These are phyloP conservation scores for Geotrichum fermentans DNA, from an alignment of 1,139 yeast species.

Conservation along the genomic window DNA sequence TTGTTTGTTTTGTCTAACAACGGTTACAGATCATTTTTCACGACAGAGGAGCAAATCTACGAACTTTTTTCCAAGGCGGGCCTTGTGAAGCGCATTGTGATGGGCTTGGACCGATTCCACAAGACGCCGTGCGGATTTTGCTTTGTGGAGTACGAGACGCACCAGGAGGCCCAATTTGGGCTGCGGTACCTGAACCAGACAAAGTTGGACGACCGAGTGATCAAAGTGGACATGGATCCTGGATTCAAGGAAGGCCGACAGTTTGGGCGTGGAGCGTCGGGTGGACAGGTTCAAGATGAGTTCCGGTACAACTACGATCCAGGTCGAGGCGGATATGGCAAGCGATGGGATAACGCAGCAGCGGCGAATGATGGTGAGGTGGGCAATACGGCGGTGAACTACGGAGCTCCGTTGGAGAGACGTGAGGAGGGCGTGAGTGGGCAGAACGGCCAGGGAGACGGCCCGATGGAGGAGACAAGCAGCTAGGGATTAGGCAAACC, in stretches of 20 bases:
- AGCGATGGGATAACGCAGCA: constrained; percentile 28
- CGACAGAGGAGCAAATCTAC: constrained; percentile 89
- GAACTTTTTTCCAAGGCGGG: constrained; percentile 72
- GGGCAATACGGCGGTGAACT: constrained; percentile 10
- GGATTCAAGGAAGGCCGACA: constrained; percentile 94
- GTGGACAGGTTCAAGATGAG: constrained; percentile 76
- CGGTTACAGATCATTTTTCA: constrained; percentile 59
- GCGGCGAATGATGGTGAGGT: constrained; percentile 9
- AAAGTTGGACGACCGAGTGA: constrained; percentile 69
- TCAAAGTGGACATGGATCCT: constrained; percentile 86
- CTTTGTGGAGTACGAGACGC: constrained; percentile 68
- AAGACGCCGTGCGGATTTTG: constrained; percentile 96
- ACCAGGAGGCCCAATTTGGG: constrained; percentile 70
- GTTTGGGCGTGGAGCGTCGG: constrained; percentile 84
- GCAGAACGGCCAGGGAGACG: no score
- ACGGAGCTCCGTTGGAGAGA: constrained; percentile 9
- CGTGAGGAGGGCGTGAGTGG: not conserved
- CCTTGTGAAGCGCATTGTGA: constrained; percentile 65
- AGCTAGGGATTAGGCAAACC: no score
- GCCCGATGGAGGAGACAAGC: no score
- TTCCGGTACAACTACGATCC: constrained; percentile 51
- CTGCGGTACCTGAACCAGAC: constrained; percentile 77
- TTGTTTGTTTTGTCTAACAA: not conserved
- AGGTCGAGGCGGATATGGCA: constrained; percentile 53
- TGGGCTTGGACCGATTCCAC: constrained; percentile 88